These are phyloP conservation scores for Acanthamoeba royreba DNA, from an alignment of 208 protist species.

Conservation along the genomic window DNA sequence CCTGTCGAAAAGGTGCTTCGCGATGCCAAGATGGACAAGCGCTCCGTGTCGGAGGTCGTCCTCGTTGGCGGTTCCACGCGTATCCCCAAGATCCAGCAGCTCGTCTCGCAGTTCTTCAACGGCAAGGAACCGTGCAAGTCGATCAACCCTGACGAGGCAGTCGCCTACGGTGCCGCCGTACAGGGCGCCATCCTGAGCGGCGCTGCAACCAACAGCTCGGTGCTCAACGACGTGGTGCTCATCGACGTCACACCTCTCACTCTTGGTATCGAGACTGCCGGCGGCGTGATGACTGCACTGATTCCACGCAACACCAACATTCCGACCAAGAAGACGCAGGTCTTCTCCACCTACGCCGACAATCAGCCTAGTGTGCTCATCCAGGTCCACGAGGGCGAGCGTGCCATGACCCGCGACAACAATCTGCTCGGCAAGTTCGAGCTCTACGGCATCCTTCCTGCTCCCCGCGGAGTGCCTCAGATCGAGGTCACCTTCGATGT, in stretches of 20 bases:
- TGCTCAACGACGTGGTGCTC: conserved; percentile 89
- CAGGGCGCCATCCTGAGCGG: conserved; percentile 93
- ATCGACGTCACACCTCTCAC: conserved; percentile 87
- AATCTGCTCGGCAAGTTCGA: too few relatives aligned
- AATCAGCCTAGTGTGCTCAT: conserved; percentile 90
- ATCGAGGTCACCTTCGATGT: too few relatives aligned
- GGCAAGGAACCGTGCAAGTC: too few relatives aligned
- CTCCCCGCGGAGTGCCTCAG: too few relatives aligned
- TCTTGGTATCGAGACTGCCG: conserved; percentile 93
- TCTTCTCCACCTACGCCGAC: conserved; percentile 89
- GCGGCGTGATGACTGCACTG: conserved; percentile 92
- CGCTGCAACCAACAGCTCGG: conserved; percentile 60
- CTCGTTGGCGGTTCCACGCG: conserved; percentile 95
- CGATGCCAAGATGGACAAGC: too few relatives aligned
- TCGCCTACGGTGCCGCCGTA: conserved; percentile 97
- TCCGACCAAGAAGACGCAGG: too few relatives aligned
- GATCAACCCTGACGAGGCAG: too few relatives aligned
- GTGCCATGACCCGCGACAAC: too few relatives aligned
- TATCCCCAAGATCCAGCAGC: conserved; percentile 96
- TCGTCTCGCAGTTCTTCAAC: conserved; percentile 96
- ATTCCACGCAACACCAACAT: conserved; percentile 90
- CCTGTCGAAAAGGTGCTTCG: too few relatives aligned
- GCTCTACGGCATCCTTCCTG: too few relatives aligned
- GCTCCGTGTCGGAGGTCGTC: too few relatives aligned
- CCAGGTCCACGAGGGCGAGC: too few relatives aligned